Evolutionary conservation across 179 eudicot genomes (phyloP), one percentile per base, ranked within the genome.

Genomic region (Silene noctiflora): DNA sequence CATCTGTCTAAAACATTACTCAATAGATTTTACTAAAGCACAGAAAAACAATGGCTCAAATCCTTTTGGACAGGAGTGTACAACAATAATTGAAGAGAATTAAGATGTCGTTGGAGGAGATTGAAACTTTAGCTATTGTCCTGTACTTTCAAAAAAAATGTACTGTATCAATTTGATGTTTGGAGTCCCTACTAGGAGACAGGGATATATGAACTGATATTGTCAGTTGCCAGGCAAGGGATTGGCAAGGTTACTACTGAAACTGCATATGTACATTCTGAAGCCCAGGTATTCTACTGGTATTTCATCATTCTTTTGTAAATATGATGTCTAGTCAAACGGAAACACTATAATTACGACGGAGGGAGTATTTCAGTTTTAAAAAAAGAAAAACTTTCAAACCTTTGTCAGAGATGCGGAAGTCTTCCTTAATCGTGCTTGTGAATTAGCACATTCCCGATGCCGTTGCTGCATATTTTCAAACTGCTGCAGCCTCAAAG

Each of bases 401-500:
- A 95, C 99, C 97, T 89, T 88, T 11, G 87, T 68, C 61, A 88
- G 75, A 27, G 85, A 80, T 72, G 81, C 78, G 63, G 89, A 82
- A 81, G 58, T 75, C 74, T 74, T 80, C 64, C 81, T 88, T 11
- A 74, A 68, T 35, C 72, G 88, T 48, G 85, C 75, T 74, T 80
- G 88, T 35, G 77, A 84, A 83, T 78, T 88, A 21, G 82, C 86
- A 77, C 78, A 83, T 62, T 61, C 68, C 29, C 93, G 99, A 72
- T 93, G 99, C 73, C 79, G 85, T 71, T 81, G 84, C 75, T 91
- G 99, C 87, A 89, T 86, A 63, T 86, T 79, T 83, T 84, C 85
- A 86, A 93, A 96, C 79, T 87, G 94, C 75, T 93, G 85, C 70
- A 93, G 81, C 81, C 79, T 85, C 63, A 86, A 88, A 78, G 87